A percentile compares a stretch with the other conserved stretches of the same genome.
Conservation (phyloP, 495 filamentous ascomycete genomes). For the Aspergillus biplanus region DNA sequence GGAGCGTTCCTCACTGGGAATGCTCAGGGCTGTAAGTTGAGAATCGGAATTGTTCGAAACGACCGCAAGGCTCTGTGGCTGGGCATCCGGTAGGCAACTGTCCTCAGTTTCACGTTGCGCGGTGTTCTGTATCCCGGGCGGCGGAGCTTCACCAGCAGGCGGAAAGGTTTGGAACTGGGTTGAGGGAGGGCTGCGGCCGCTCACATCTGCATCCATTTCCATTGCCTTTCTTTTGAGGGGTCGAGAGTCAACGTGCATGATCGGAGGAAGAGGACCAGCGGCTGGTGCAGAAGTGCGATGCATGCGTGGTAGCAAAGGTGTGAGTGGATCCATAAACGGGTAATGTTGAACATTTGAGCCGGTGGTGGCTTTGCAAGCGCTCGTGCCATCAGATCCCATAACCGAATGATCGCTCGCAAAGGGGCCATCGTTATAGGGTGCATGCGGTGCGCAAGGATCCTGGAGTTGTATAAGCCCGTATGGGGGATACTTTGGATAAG, state of each 20-base stretch:
- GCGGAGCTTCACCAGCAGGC: conserved; percentile 7
- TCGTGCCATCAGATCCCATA: neutral
- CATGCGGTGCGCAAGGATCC: neutral
- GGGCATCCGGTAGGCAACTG: conserved; percentile 32
- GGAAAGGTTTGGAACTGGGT: too few relatives aligned
- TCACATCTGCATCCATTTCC: conserved; percentile 12
- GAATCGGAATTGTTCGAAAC: conserved; percentile 6
- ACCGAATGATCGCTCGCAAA: conserved; percentile 15
- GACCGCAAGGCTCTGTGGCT: conserved; percentile 24
- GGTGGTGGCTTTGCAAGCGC: neutral
- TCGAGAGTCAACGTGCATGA: neutral
- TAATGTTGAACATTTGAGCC: conserved; percentile 3
- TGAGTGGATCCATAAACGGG: conserved; percentile 15
- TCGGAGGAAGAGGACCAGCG: neutral
- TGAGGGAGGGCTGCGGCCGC: neutral
- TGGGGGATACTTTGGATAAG: neutral
- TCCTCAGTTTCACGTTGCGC: conserved; percentile 9
- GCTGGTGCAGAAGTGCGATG: neutral
- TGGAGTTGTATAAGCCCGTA: conserved; percentile 6
- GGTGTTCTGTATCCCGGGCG: neutral
- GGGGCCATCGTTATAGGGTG: conserved; percentile 23
- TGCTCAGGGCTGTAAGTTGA: conserved; percentile 16
- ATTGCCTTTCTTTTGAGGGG: conserved; percentile 20
- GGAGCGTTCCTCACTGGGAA: conserved; percentile 16
- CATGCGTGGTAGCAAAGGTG: conserved; percentile 14